These are phyloP conservation scores for Dioszegia crocea DNA, from an alignment of 768 basidiomycete genomes.

Conservation along the genomic window DNA sequence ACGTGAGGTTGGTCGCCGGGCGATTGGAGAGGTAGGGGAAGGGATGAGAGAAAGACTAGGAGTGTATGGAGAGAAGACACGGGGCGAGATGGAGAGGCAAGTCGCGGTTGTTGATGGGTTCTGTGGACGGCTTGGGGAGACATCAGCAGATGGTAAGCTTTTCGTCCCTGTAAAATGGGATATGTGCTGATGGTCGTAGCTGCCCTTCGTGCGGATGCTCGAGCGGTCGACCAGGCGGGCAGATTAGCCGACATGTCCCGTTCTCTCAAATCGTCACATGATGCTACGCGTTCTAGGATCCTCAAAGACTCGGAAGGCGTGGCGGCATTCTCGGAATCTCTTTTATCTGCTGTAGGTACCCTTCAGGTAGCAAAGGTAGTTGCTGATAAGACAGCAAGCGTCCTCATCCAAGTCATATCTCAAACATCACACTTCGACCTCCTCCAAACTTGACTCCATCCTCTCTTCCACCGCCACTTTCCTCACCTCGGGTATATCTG, in stretches of 20 bases:
- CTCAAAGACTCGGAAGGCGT: neutral
- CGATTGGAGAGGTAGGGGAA: conserved; percentile 15
- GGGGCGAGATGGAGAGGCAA: conserved; percentile 17
- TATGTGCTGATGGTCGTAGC: conserved; percentile 3
- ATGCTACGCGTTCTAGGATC: neutral
- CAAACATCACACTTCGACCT: conserved; percentile 13
- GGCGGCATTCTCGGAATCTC: neutral
- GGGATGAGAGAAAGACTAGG: conserved; percentile 17
- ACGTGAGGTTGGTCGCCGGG: conserved; percentile 23
- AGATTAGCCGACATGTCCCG: neutral
- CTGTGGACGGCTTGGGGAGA: conserved; percentile 20
- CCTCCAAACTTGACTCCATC: conserved; percentile 24
- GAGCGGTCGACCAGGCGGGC: conserved; percentile 3
- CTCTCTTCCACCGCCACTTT: conserved; percentile 28
- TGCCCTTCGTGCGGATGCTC: conserved; percentile 1
- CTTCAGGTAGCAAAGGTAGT: neutral
- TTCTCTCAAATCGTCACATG: neutral
- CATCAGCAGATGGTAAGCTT: conserved; percentile 21
- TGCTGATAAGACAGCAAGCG: conserved; percentile 1
- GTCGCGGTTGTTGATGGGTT: conserved; percentile 23
- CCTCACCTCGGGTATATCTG: conserved; percentile 38
- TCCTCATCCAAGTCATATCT: conserved; percentile 8
- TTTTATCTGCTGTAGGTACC: conserved; percentile 3
- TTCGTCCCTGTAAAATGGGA: neutral
- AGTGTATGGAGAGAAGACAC: conserved; percentile 16